Evolutionary conservation across 1,284 basidiomycete genomes (phyloP).

Genomic region (Naganishia albida): DNA sequence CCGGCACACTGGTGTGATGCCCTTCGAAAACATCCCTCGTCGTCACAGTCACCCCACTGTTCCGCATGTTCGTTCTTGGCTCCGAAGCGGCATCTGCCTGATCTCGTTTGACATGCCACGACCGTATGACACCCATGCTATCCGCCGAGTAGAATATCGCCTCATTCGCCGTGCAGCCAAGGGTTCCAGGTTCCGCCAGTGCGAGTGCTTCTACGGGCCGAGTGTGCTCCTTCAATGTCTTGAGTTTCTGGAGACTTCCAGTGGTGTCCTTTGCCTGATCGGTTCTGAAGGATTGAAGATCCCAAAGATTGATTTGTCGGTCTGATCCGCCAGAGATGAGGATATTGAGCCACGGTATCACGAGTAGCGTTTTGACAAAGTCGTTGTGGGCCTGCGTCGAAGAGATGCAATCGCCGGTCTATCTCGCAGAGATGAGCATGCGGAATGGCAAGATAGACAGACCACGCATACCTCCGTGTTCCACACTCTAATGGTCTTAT

Average conservation of each 20-base stretch:
- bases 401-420: constrained; percentile 71
- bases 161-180: constrained; percentile 48
- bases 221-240: constrained; percentile 43
- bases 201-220: constrained; percentile 39
- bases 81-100: background rate
- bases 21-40: constrained; percentile 41
- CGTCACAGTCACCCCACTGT: constrained; percentile 22
- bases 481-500: constrained; percentile 83
- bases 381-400: constrained; percentile 76
- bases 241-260: constrained; percentile 27
- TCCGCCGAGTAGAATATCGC: constrained; percentile 70
- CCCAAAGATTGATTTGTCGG: constrained; percentile 86
- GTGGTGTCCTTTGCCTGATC: background rate
- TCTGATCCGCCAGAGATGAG: constrained; percentile 88
- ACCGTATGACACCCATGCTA: constrained; percentile 77
- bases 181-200: constrained; percentile 45
- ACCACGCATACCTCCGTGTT: constrained; percentile 61
- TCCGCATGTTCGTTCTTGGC: background rate
- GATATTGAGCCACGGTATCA: constrained; percentile 65
- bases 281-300: constrained; percentile 51
- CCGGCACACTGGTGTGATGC: constrained; percentile 59
- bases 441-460: constrained; percentile 11
- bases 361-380: constrained; percentile 78
- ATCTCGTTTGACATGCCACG: constrained; percentile 42
- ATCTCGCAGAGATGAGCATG: constrained; percentile 13